Evolutionary conservation across 495 filamentous ascomycete genomes (phyloP).

Genomic region (Aspergillus coremiiformis): DNA sequence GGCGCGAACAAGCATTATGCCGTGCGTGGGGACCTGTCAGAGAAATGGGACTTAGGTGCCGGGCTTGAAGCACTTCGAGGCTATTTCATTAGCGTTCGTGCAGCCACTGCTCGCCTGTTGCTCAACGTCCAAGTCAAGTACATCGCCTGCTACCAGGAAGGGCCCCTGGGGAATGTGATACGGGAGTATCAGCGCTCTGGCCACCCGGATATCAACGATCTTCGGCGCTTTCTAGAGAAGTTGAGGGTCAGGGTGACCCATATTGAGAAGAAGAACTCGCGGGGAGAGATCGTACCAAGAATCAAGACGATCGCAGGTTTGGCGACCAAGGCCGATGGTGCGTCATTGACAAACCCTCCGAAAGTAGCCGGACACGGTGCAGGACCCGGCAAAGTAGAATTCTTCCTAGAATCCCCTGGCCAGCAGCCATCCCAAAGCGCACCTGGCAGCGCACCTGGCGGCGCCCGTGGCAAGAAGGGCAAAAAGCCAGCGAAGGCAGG

Average conservation of each 20-base stretch:
- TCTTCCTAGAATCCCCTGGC: constrained; percentile 30
- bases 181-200: constrained; percentile 6
- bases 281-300: constrained; percentile 24
- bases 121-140: constrained; percentile 52
- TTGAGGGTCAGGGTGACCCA: constrained; percentile 36
- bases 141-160: constrained; percentile 32
- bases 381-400: constrained; percentile 38
- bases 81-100: constrained; percentile 60
- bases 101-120: constrained; percentile 55
- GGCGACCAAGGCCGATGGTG: constrained; percentile 34
- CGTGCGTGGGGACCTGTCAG: constrained; percentile 16
- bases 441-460: neutral
- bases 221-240: constrained; percentile 41
- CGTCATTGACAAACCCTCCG: constrained; percentile 22
- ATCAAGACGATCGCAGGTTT: constrained; percentile 43
- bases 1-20: constrained; percentile 38
- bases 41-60: constrained; percentile 26
- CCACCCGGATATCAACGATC: constrained; percentile 11
- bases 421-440: constrained; percentile 11
- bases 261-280: constrained; percentile 29
- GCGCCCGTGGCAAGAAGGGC: constrained; percentile 16
- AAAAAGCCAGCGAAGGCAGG: constrained; percentile 33
- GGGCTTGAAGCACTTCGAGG: constrained; percentile 52
- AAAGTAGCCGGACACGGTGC: constrained; percentile 30
- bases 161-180: constrained; percentile 24